phyloP scores from a whole-genome alignment of 306 rosid species.

The Quercus cerris region DNA sequence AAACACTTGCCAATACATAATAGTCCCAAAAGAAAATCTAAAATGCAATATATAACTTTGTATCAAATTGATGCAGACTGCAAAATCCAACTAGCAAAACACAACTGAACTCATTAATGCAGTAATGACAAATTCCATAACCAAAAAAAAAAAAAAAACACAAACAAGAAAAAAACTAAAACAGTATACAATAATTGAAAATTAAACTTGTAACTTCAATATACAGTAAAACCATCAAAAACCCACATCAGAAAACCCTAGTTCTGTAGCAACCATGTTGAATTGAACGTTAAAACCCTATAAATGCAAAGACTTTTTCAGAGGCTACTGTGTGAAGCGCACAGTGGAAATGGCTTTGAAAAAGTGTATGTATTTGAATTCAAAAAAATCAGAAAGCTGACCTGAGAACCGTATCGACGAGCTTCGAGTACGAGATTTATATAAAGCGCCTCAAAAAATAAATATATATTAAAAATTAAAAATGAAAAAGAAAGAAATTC shows the following conservation, averaged over 20 bases:
- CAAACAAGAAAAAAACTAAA: too few species aligned
- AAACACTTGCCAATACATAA: not conserved
- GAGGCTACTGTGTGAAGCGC: not conserved
- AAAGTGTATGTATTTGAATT: not conserved
- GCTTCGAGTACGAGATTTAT: not conserved
- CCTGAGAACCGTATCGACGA: not conserved
- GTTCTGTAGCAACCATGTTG: not conserved
- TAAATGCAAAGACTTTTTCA: conserved; percentile 1
- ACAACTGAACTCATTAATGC: not conserved
- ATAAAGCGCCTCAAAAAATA: not conserved
- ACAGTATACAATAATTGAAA: too few species aligned
- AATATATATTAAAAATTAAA: not conserved
- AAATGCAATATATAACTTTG: not conserved
- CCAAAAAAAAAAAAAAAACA: not conserved
- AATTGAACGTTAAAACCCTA: conserved; percentile 8
- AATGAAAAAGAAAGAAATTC: not conserved
- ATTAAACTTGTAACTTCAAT: too few species aligned
- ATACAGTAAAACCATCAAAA: not conserved
- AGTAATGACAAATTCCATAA: not conserved
- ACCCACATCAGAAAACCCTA: conserved; percentile 30
- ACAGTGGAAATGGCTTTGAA: not conserved
- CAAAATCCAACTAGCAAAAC: not conserved
- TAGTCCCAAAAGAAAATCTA: not conserved
- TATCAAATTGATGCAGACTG: not conserved
- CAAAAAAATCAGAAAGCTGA: not conserved